Base-by-base conservation (phyloP, 2,329 filamentous ascomycete genomes). In the Claviceps pazoutovae region DNA sequence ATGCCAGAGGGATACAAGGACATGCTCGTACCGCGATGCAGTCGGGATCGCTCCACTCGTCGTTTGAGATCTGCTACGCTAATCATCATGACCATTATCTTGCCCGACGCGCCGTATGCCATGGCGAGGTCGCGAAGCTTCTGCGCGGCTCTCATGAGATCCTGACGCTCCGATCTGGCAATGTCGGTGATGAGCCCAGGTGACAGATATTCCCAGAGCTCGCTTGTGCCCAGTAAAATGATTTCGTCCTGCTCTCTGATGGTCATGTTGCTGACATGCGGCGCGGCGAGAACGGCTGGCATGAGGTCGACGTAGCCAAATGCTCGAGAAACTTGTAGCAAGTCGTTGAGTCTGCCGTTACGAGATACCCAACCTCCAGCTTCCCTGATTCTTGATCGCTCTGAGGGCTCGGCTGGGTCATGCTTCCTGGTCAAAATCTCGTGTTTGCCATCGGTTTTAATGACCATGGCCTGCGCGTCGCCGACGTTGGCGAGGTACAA, bases 21-120 rank as follows among this genome's bases (percentile, higher is more conserved):
- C 76, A 94, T 84, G 69, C 86, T 94, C 61, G 89, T 82, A 42
- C 87, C 88, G 52, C 88, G 79, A 66, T 86, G 76, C 55, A 79
- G 70, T 71, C 69, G 83, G 67, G 84, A 86, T 56, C 86, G 80
- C 64, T 94, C 86, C 53, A 76, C 73, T 56, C 88, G 81, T 63
- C 87, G 86, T 69, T 95, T 91, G 51, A 98, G 72, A 62, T 97
- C 90, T 51, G 86, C 84, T 39, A 98, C 86, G 51, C 90, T 91
- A 51, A 98, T 83, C 74, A 98, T 88, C 91, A 97, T 97, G 45
- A 98, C 88, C 90, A 97, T 97, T 56, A 97, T 87, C 71, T 98
- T 98, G 62, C 84, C 85, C 1, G 83, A 90, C 13, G 91, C 88
- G 50, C 93, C 93, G 65, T 96, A 97, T 1, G 91, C 88, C 64